A percentile compares a stretch with the other conserved stretches of the same genome.
phyloP scores from a whole-genome alignment of 1,284 basidiomycete genomes.

The Vanrija sp. region DNA sequence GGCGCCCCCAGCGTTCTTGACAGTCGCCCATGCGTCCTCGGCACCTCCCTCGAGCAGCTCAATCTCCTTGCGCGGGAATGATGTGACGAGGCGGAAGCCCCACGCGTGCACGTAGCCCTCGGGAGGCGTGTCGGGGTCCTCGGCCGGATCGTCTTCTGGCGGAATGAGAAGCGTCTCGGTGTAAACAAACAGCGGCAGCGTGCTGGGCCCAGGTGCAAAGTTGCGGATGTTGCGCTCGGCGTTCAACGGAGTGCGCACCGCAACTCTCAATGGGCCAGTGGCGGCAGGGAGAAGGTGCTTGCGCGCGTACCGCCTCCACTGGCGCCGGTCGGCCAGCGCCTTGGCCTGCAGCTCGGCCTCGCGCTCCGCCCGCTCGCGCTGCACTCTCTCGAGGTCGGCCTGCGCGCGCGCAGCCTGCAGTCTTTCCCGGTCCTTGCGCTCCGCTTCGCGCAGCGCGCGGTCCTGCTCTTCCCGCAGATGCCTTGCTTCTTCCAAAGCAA shows the following conservation, averaged over 20 bases:
- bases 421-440: conserved; percentile 62
- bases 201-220: conserved; percentile 28
- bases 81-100: conserved; percentile 39
- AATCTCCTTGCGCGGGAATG: conserved; percentile 41
- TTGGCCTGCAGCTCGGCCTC: conserved; percentile 20
- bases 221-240: conserved; percentile 34
- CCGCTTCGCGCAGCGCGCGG: conserved; percentile 65
- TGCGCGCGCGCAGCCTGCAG: conserved; percentile 24
- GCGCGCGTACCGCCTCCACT: conserved; percentile 43
- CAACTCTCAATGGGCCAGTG: conserved; percentile 27
- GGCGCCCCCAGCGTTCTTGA: conserved; percentile 42
- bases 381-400: conserved; percentile 21
- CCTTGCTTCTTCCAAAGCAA: conserved; percentile 61
- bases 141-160: conserved; percentile 11
- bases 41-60: conserved; percentile 27
- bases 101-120: conserved; percentile 31
- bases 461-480: conserved; percentile 76
- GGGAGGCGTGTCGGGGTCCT: conserved; percentile 36
- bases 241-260: conserved; percentile 36
- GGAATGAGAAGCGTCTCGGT: conserved; percentile 45
- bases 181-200: conserved; percentile 39
- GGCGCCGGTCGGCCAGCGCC: conserved; percentile 16
- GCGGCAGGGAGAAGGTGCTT: conserved; percentile 36
- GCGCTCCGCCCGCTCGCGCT: conserved; percentile 42
- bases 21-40: conserved; percentile 37